Evolutionary conservation across 805 yeast species (phyloP).

Genomic region (Cyberlindnera misumaiensis): DNA sequence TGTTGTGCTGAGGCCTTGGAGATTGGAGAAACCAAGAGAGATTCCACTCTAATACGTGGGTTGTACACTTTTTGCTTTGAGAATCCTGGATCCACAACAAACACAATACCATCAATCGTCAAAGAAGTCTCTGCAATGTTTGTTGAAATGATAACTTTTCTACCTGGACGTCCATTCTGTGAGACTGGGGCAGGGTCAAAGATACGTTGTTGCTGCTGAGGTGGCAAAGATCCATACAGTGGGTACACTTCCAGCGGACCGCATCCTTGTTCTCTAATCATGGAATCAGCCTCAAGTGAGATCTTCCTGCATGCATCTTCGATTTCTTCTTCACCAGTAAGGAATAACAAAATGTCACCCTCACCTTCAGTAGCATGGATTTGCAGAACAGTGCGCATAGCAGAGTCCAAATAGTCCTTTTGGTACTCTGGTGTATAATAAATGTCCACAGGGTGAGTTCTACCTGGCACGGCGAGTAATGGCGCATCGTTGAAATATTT

Average conservation of each 20-base stretch:
- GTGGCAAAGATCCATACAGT: slow-evolving; percentile 93
- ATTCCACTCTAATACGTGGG: slow-evolving; percentile 93
- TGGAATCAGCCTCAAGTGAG: slow-evolving; percentile 79
- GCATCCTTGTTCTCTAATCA: slow-evolving; percentile 80
- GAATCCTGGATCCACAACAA: slow-evolving; percentile 96
- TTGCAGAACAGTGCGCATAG: slow-evolving; percentile 90
- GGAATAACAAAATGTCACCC: slow-evolving; percentile 81
- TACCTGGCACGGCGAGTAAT: slow-evolving; percentile 91
- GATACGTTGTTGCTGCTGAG: slow-evolving; percentile 88
- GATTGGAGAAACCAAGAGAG: slow-evolving; percentile 88
- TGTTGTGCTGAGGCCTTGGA: slow-evolving; percentile 97
- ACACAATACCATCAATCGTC: slow-evolving; percentile 95
- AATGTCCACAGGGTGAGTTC: slow-evolving; percentile 96
- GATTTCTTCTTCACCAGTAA: slow-evolving; percentile 97
- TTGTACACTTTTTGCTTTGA: slow-evolving; percentile 95
- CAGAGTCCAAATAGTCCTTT: slow-evolving; percentile 90
- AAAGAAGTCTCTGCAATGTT: slow-evolving; percentile 97
- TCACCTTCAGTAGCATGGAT: slow-evolving; percentile 95
- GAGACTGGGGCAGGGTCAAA: slow-evolving; percentile 82
- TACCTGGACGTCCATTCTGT: slow-evolving; percentile 83
- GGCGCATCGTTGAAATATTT: slow-evolving; percentile 87
- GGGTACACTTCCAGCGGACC: slow-evolving; percentile 92
- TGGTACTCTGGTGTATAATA: slow-evolving; percentile 96
- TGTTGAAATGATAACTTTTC: slow-evolving; percentile 88
- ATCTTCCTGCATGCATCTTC: slow-evolving; percentile 94